Base-by-base conservation (phyloP, 2,329 filamentous ascomycete genomes). In the Ophiostoma sp. region DNA sequence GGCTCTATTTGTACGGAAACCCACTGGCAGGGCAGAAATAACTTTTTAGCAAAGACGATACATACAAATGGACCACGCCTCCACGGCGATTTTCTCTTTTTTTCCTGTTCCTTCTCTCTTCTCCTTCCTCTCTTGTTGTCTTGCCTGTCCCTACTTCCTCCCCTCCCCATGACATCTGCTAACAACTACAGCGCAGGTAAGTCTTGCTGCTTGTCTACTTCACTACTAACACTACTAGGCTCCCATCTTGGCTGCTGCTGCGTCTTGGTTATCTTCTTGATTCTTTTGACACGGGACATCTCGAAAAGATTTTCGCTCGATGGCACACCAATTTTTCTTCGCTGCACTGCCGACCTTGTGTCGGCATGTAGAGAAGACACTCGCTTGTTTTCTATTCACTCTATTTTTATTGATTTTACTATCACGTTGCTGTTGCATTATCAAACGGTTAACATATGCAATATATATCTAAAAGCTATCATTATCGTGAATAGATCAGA, bases 301-400 rank as follows among this genome's bases (percentile, higher is more conserved):
- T 4, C 7, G 62, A 13, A 11, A 35, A 23, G 36, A 23, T 20
- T 41, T 39, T 39, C 10, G 13, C 33, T 65, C 15, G 62, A 65
- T 20, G 62, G 35, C 62, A 39, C 62, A 23, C 62, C 62, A 65
- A 65, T 27, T 41, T 67, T 67, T 66, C 64, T 48, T 67, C 65
- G 48, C 65, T 67, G 36, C 65, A 67, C n/a, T 23, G 36, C 20
- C 23, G 65, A 48, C 39, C 65, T 67, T 67, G 65, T 10, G 65
- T 48, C 23, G 65, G 36, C 23, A 11, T 48, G 36, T 27, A 15
- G 65, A 17, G 65, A 15, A 23, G 65, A 39, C 27, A 31, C 27
- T 31, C 27, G 27, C 27, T 1, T 1, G 3, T 31, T 31, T 31
- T 31, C 1, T 31, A 31, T 31, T 31, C 27, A 31, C 27, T 23